Evolutionary conservation across 2,329 filamentous ascomycete genomes (phyloP).

Genomic region (Capronia coronata): DNA sequence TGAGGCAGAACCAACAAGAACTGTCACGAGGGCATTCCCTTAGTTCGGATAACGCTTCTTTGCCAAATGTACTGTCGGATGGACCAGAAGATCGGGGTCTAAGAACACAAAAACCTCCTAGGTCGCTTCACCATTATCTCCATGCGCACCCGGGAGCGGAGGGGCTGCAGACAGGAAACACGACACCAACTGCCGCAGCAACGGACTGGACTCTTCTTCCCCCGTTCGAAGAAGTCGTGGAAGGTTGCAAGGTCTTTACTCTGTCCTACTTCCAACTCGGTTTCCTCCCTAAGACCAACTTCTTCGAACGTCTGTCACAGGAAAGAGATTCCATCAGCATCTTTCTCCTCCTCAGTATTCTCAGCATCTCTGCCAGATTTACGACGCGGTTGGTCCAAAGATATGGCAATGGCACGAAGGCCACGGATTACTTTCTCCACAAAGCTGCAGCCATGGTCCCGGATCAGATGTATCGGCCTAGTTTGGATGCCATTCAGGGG

Average conservation of each 20-base stretch:
- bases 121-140: too few relatives aligned
- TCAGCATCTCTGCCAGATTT: constrained; percentile 11
- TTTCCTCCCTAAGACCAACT: constrained; percentile 34
- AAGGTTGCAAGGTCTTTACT: constrained; percentile 9
- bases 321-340: constrained; percentile 1
- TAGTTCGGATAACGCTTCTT: background rate
- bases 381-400: constrained; percentile 4
- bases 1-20: too few relatives aligned
- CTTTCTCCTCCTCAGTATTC: constrained; percentile 11
- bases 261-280: constrained; percentile 14
- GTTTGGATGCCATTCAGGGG: constrained; percentile 5
- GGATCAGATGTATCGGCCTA: constrained; percentile 10
- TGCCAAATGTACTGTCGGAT: background rate
- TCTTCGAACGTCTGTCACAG: constrained; percentile 9
- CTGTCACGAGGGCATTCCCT: too few relatives aligned
- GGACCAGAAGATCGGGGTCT: too few relatives aligned
- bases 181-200: background rate
- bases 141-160: too few relatives aligned
- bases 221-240: constrained; percentile 11
- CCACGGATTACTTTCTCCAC: constrained; percentile 7
- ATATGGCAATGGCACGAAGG: constrained; percentile 5
- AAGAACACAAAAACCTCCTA: too few relatives aligned
- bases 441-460: background rate
- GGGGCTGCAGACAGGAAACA: too few relatives aligned
- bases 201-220: constrained; percentile 1